Conservation (phyloP, 164 flowering plant genomes). For the Stephania yunnanensis region DNA sequence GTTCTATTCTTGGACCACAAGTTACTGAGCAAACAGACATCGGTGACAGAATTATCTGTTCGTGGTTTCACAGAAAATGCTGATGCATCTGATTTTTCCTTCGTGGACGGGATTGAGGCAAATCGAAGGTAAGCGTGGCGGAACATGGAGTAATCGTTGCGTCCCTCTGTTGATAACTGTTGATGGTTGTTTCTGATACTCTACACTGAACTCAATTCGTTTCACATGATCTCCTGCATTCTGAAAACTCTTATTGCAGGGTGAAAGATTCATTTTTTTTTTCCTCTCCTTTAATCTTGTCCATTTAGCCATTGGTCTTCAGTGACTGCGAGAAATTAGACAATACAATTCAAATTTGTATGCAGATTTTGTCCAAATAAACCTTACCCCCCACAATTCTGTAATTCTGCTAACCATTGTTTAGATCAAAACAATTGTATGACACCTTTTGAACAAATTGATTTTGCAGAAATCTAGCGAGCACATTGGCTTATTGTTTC, state of each 20-base stretch:
- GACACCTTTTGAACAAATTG: neutral
- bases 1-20: conserved; percentile 67
- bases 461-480: neutral
- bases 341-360: neutral
- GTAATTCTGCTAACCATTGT: neutral
- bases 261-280: neutral
- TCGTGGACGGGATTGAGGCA: conserved; percentile 24
- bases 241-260: neutral
- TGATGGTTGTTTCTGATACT: neutral
- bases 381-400: neutral
- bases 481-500: neutral
- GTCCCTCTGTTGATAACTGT: neutral
- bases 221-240: neutral
- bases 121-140: conserved; percentile 11
- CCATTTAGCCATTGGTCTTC: neutral
- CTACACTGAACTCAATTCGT: conserved; percentile 6
- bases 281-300: neutral
- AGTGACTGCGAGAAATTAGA: neutral
- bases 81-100: conserved; percentile 45
- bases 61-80: conserved; percentile 41
- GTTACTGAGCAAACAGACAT: conserved; percentile 20
- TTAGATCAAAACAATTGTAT: neutral
- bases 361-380: neutral
- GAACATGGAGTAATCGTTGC: neutral
- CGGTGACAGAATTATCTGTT: conserved; percentile 43